Percentiles rank a stretch among this genome's conserved stretches.
These are phyloP conservation scores for Leccinum ochraceum DNA, from an alignment of 768 basidiomycete genomes.

Conservation along the genomic window DNA sequence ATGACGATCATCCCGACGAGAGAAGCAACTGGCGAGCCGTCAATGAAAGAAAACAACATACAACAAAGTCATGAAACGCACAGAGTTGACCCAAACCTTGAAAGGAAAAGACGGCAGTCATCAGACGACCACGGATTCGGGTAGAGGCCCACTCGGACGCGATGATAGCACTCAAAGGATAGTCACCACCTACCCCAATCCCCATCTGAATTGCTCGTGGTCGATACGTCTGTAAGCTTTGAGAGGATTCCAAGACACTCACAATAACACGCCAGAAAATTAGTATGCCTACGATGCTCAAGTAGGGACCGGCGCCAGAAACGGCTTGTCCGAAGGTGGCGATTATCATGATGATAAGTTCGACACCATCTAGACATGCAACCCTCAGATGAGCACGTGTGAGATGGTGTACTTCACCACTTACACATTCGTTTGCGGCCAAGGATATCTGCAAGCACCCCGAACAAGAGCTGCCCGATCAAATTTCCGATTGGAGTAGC, in stretches of 20 bases:
- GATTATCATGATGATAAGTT: constrained; percentile 73
- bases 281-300: constrained; percentile 68
- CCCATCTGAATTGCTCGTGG: constrained; percentile 57
- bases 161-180: constrained; percentile 80
- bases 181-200: constrained; percentile 83
- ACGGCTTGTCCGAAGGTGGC: constrained; percentile 77
- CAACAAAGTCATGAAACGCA: constrained; percentile 31
- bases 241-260: constrained; percentile 12
- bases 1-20: constrained; percentile 64
- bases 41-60: background rate
- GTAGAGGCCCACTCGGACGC: constrained; percentile 85
- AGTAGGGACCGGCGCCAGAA: constrained; percentile 60
- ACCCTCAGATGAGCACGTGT: background rate
- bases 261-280: constrained; percentile 79
- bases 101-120: constrained; percentile 80
- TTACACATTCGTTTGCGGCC: constrained; percentile 78
- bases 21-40: constrained; percentile 48
- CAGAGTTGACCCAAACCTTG: constrained; percentile 89
- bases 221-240: background rate
- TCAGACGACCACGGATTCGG: constrained; percentile 74
- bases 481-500: constrained; percentile 75
- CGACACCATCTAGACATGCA: constrained; percentile 40
- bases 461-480: constrained; percentile 71
- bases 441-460: constrained; percentile 71
- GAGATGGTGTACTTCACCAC: constrained; percentile 24